Percentiles rank a stretch among this genome's conserved stretches.
Conservation (phyloP, 2,329 filamentous ascomycete species). For the Amauroascus niger region DNA sequence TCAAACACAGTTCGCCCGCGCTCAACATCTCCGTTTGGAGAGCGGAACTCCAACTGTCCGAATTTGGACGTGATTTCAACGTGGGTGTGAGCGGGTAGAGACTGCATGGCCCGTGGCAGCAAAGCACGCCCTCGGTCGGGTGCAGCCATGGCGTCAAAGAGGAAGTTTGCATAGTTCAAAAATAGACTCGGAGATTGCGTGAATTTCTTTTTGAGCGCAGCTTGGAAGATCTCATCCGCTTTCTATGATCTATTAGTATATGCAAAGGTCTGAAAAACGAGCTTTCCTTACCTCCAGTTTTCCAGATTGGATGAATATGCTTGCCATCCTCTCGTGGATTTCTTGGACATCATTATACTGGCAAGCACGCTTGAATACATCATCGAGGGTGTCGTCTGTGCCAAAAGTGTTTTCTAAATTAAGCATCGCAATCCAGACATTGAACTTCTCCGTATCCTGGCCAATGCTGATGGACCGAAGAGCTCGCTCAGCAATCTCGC, state of each 20-base stretch:
- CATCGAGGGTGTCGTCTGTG: conserved; percentile 68
- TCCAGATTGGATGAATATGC: conserved; percentile 87
- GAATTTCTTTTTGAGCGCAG: conserved; percentile 84
- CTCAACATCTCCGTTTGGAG: conserved; percentile 70
- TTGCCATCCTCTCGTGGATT: conserved; percentile 78
- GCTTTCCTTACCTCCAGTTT: conserved; percentile 61
- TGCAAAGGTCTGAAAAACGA: not conserved
- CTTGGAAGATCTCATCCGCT: conserved; percentile 79
- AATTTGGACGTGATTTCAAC: conserved; percentile 75
- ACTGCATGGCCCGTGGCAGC: conserved; percentile 73
- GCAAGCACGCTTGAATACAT: conserved; percentile 83
- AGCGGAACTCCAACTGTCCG: conserved; percentile 83
- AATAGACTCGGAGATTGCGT: conserved; percentile 70
- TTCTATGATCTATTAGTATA: conserved; percentile 46
- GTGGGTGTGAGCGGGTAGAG: conserved; percentile 60
- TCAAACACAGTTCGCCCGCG: conserved; percentile 92
- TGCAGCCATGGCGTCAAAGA: conserved; percentile 62
- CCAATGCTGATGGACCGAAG: conserved; percentile 83
- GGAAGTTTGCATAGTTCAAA: conserved; percentile 90
- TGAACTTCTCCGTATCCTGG: conserved; percentile 85
- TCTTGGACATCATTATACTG: conserved; percentile 89
- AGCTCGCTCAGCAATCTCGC: conserved; percentile 81
- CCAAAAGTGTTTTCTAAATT: conserved; percentile 91
- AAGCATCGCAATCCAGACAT: conserved; percentile 88
- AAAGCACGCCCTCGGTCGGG: conserved; percentile 68